A percentile compares a stretch with the other conserved stretches of the same genome.
Conservation (phyloP, 805 yeast species). For the Saccharomycopsis javanensis region DNA sequence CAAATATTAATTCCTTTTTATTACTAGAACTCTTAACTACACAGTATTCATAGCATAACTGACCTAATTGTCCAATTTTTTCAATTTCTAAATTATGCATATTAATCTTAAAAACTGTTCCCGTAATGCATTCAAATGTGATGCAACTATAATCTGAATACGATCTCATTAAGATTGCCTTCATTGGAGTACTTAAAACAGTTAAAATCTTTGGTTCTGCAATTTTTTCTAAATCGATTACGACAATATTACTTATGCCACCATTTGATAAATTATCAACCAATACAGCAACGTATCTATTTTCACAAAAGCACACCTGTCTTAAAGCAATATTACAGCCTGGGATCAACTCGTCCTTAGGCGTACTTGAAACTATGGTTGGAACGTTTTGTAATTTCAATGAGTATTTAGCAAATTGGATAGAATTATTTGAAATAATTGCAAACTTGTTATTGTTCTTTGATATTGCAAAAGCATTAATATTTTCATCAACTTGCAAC, state of each 20-base stretch:
- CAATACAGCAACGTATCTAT: conserved; percentile 47
- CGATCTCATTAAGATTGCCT: conserved; percentile 47
- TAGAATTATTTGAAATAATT: conserved; percentile 23
- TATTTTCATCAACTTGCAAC: conserved; percentile 42
- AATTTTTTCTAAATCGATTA: conserved; percentile 38
- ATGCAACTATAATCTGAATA: conserved; percentile 42
- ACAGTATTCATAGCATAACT: conserved; percentile 54
- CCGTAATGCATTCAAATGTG: conserved; percentile 55
- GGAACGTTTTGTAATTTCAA: conserved; percentile 5
- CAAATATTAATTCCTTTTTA: conserved; percentile 41
- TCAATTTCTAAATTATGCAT: conserved; percentile 24
- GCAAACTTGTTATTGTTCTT: conserved; percentile 50
- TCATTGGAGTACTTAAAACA: conserved; percentile 37
- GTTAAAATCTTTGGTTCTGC: conserved; percentile 33
- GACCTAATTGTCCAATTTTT: conserved; percentile 50
- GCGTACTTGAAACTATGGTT: not conserved
- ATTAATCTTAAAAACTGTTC: conserved; percentile 36
- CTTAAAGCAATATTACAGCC: conserved; percentile 31
- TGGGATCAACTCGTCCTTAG: not conserved
- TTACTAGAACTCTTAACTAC: conserved; percentile 23
- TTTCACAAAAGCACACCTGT: conserved; percentile 51
- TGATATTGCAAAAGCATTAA: conserved; percentile 57
- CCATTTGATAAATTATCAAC: conserved; percentile 33
- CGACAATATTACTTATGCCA: conserved; percentile 39
- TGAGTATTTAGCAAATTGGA: conserved; percentile 9